A percentile compares a stretch with the other conserved stretches of the same genome.
Evolutionary conservation across 768 basidiomycete genomes (phyloP).

Genomic region (Tylopilus balloui): DNA sequence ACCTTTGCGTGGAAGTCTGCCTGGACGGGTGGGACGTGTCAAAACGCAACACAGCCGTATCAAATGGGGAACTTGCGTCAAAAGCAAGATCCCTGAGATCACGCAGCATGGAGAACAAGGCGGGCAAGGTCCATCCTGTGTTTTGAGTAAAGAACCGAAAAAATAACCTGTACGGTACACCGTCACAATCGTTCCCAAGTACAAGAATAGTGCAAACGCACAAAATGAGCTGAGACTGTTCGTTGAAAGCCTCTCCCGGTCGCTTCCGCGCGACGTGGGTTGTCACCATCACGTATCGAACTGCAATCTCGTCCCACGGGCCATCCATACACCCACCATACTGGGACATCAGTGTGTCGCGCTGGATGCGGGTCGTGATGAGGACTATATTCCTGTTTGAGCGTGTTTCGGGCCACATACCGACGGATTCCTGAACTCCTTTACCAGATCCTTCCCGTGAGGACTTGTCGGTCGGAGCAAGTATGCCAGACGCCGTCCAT

Average conservation of each 20-base stretch:
- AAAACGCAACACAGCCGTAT: not conserved
- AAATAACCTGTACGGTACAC: slow-evolving; percentile 49
- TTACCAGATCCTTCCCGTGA: slow-evolving; percentile 71
- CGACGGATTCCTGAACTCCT: slow-evolving; percentile 61
- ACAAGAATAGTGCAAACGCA: slow-evolving; percentile 38
- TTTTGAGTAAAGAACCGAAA: slow-evolving; percentile 76
- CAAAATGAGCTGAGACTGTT: slow-evolving; percentile 72
- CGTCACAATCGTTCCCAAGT: not conserved
- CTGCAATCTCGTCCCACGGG: slow-evolving; percentile 86
- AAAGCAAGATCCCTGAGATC: slow-evolving; percentile 84
- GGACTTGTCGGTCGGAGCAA: slow-evolving; percentile 73
- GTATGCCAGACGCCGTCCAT: slow-evolving; percentile 67
- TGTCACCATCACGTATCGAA: slow-evolving; percentile 76
- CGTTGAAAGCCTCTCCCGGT: slow-evolving; percentile 71
- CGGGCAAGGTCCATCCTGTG: slow-evolving; percentile 83
- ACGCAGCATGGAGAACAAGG: slow-evolving; percentile 73
- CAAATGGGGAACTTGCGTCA: slow-evolving; percentile 49
- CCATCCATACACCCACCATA: slow-evolving; percentile 59
- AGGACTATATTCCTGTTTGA: not conserved
- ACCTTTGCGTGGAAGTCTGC: slow-evolving; percentile 59
- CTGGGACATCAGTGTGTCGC: slow-evolving; percentile 15
- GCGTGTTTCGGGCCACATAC: slow-evolving; percentile 27
- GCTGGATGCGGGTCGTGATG: slow-evolving; percentile 36
- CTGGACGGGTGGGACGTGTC: slow-evolving; percentile 29
- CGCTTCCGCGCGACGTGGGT: slow-evolving; percentile 65